Conservation (phyloP, 2,329 filamentous ascomycete species). For the Aspergillus latus region DNA sequence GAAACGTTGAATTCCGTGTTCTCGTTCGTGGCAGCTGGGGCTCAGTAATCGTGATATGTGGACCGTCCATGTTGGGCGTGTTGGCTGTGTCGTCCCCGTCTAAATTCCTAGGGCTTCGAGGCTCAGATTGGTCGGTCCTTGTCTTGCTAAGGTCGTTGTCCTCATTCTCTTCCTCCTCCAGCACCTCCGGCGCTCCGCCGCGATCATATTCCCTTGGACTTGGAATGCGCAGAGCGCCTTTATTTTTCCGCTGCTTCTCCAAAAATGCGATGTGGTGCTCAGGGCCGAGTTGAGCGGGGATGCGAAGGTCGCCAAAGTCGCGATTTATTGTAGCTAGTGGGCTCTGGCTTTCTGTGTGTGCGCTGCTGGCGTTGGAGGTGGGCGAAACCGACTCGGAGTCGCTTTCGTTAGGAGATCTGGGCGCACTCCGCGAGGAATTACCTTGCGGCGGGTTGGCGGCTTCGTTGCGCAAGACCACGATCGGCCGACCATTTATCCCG, state of each 20-base stretch:
- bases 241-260: slow-evolving; percentile 75
- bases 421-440: slow-evolving; percentile 18
- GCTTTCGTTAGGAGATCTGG: slow-evolving; percentile 26
- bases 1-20: slow-evolving; percentile 38
- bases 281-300: slow-evolving; percentile 57
- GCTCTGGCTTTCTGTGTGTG: slow-evolving; percentile 20
- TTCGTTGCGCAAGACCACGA: slow-evolving; percentile 39
- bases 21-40: slow-evolving; percentile 40
- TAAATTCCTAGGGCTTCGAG: slow-evolving; percentile 16
- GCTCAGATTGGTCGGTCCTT: slow-evolving; percentile 26
- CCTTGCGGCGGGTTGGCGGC: slow-evolving; percentile 29
- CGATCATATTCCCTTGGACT: slow-evolving; percentile 87
- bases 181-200: slow-evolving; percentile 67
- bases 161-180: slow-evolving; percentile 51
- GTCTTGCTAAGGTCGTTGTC: slow-evolving; percentile 25
- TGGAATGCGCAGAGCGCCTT: slow-evolving; percentile 79
- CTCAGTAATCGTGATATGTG: slow-evolving; percentile 51
- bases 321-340: slow-evolving; percentile 8
- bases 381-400: slow-evolving; percentile 29
- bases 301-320: slow-evolving; percentile 50
- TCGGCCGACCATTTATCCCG: slow-evolving; percentile 39
- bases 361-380: slow-evolving; percentile 21
- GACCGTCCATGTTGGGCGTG: slow-evolving; percentile 26
- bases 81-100: not conserved
- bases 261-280: slow-evolving; percentile 87